Evolutionary conservation across 345 rosid species (phyloP).

Genomic region (Arabidopsis arenosa): DNA sequence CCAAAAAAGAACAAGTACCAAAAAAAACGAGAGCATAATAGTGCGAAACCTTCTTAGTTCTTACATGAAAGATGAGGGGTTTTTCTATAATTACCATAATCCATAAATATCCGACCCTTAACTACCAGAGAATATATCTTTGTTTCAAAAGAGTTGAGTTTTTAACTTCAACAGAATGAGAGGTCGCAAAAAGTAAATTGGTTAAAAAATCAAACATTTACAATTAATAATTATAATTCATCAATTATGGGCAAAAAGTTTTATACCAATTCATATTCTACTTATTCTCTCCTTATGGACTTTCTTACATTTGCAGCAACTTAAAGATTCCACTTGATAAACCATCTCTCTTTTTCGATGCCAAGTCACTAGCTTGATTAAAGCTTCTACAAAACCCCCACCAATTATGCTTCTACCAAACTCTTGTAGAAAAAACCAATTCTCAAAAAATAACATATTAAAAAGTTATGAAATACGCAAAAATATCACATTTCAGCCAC

Average conservation of each 20-base stretch:
- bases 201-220: too few species aligned
- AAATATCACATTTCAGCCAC: conserved; percentile 79
- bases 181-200: too few species aligned
- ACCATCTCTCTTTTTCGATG: conserved; percentile 28
- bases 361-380: conserved; percentile 29
- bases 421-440: background rate
- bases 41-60: too few species aligned
- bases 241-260: conserved; percentile 33
- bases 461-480: conserved; percentile 64
- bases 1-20: too few species aligned
- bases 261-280: conserved; percentile 42
- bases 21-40: too few species aligned
- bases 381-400: conserved; percentile 21
- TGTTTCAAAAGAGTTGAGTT: too few species aligned
- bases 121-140: too few species aligned
- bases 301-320: conserved; percentile 44
- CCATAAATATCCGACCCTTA: too few species aligned
- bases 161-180: too few species aligned
- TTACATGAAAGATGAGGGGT: too few species aligned
- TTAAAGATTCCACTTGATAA: conserved; percentile 41
- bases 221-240: background rate
- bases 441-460: background rate
- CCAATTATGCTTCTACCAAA: conserved; percentile 21
- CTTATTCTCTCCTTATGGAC: conserved; percentile 36
- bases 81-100: too few species aligned